Evolutionary conservation across 2,329 filamentous ascomycete species (phyloP), one percentile per base, ranked within the genome.

Genomic region (Plenodomus biglobosus): DNA sequence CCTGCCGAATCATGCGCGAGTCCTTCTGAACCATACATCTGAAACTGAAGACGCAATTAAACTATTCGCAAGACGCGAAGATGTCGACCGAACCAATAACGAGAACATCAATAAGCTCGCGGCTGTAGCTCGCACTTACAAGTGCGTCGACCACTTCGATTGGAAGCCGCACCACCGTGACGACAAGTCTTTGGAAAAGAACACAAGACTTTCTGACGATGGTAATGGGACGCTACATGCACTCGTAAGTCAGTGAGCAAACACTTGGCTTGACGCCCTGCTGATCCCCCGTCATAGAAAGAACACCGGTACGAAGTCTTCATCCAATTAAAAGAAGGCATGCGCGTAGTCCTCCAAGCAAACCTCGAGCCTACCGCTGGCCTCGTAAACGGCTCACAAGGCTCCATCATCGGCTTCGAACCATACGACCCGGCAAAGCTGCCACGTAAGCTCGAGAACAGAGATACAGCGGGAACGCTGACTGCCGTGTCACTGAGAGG

Each of bases 311-410:
- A 75, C 43, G 75, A 78, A 10, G 55, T 68, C 0, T 54, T 62
- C 2, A 59, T 80, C 13, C 59, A 76, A 44, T 68, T 82, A 13
- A 82, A 82, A 47, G 57, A 71, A 27, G 76, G 75, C 17, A 80
- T 80, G 75, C 72, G 76, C 2, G 79, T 83, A 4, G 74, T 83
- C 4, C 70, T 84, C 1, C 74, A 81, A 2, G 68, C 71, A 15
- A 83, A 83, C 47, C 61, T 83, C 6, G 73, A 69, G 15, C 57
- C 66, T 3, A 5, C 16, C 1, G 21, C 40, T 0, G 68, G 65
- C 8, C 61, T 73, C 1, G 68, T 72, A 2, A 73, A 73, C 40
- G 70, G 70, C 2, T 61, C 65, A 6, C 66, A 72, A 50, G 70
- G 70, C 11, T 53, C 46, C 1, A 64, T 73, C 11, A 40, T 61